Evolutionary conservation across 768 basidiomycete species (phyloP).

Genomic region (Tephrocybe sp.): DNA sequence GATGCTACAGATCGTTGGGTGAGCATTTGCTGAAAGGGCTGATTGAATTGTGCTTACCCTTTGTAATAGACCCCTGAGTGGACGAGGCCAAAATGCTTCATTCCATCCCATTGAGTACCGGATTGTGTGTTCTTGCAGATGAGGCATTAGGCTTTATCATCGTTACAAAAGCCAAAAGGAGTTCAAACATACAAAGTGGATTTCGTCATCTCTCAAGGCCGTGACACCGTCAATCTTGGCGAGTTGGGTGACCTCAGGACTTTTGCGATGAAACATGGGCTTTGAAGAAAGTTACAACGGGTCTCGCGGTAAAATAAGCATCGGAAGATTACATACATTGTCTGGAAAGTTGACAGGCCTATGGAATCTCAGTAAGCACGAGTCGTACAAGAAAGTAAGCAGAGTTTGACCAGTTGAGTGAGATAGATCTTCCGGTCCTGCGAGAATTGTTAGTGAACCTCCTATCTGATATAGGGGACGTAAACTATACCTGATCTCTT

Average conservation of each 20-base stretch:
- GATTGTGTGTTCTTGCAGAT: constrained; percentile 62
- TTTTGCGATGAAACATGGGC: constrained; percentile 55
- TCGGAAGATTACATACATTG: constrained; percentile 36
- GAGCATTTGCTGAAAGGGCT: not conserved
- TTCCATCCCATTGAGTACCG: constrained; percentile 67
- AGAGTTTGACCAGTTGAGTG: constrained; percentile 54
- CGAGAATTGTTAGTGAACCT: no score
- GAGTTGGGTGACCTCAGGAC: constrained; percentile 48
- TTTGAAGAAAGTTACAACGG: no score
- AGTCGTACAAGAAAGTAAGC: constrained; percentile 1
- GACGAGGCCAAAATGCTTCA: constrained; percentile 53
- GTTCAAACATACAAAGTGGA: constrained; percentile 46
- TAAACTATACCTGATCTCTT: constrained; percentile 46
- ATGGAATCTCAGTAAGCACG: not conserved
- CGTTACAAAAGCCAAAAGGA: not conserved
- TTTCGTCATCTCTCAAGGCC: constrained; percentile 42
- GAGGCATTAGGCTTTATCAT: not conserved
- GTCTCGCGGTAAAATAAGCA: not conserved
- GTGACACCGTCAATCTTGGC: constrained; percentile 19
- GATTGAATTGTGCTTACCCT: constrained; percentile 35
- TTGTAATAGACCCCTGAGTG: constrained; percentile 61
- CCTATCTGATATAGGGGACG: not conserved
- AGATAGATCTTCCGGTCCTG: constrained; percentile 52
- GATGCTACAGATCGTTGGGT: constrained; percentile 29
- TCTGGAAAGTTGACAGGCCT: constrained; percentile 69